These are phyloP conservation scores for Candida verbasci DNA, from an alignment of 805 yeast genomes.

Conservation along the genomic window DNA sequence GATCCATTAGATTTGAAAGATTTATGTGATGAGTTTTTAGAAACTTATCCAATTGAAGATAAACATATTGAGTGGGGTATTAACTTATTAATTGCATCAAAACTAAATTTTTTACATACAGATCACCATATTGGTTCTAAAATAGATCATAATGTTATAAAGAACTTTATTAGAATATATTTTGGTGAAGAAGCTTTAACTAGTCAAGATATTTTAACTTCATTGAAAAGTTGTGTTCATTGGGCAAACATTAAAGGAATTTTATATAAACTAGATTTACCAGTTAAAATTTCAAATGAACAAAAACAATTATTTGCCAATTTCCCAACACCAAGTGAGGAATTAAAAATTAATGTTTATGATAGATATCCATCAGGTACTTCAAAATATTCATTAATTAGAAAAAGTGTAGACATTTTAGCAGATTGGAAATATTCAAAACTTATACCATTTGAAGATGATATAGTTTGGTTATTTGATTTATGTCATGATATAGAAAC, in stretches of 20 bases:
- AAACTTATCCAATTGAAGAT: constrained; percentile 18
- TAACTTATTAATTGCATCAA: constrained; percentile 40
- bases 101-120: constrained; percentile 50
- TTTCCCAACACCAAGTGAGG: constrained; percentile 40
- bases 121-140: constrained; percentile 53
- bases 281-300: constrained; percentile 28
- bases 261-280: constrained; percentile 37
- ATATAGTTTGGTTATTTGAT: constrained; percentile 30
- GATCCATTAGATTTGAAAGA: constrained; percentile 24
- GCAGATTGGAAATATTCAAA: constrained; percentile 36
- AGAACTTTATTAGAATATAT: constrained; percentile 26
- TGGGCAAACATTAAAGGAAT: constrained; percentile 53
- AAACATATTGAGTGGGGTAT: constrained; percentile 40
- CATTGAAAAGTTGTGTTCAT: constrained; percentile 49
- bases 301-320: constrained; percentile 24
- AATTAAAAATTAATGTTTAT: constrained; percentile 35
- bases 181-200: constrained; percentile 38
- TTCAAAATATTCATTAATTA: constrained; percentile 40
- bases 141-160: constrained; percentile 42
- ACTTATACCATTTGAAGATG: constrained; percentile 28
- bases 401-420: constrained; percentile 31
- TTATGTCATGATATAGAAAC: constrained; percentile 43
- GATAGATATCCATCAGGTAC: constrained; percentile 53
- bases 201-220: constrained; percentile 40
- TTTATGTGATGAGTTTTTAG: constrained; percentile 31